Conservation (phyloP, 176 grass and related monocot species). For the Raddia guianensis region DNA sequence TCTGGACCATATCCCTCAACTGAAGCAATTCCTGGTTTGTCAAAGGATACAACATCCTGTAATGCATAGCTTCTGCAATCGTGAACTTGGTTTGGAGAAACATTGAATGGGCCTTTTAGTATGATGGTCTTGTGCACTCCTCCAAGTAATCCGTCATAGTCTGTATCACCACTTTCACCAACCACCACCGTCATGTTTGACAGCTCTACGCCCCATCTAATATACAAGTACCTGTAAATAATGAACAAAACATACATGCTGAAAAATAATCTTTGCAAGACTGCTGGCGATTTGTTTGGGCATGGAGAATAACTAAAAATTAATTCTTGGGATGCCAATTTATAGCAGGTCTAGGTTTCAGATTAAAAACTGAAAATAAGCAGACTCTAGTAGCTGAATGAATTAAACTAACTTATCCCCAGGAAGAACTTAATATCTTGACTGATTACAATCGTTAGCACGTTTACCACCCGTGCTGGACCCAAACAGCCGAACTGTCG, state of each 20-base stretch:
- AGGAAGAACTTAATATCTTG: too few species aligned
- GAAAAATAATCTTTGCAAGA: neutral
- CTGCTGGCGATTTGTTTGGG: too few species aligned
- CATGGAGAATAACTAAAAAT: too few species aligned
- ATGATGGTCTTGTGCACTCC: conserved; percentile 76
- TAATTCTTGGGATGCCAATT: too few species aligned
- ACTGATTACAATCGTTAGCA: too few species aligned
- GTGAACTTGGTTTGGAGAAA: conserved; percentile 57
- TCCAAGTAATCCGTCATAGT: conserved; percentile 80
- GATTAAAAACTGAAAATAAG: too few species aligned
- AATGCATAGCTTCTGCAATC: conserved; percentile 60
- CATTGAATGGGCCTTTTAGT: conserved; percentile 73
- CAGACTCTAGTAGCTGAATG: too few species aligned
- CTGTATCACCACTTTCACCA: conserved; percentile 81
- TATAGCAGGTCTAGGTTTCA: too few species aligned
- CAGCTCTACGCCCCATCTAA: conserved; percentile 68
- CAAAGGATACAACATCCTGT: conserved; percentile 69
- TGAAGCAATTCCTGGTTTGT: conserved; percentile 67
- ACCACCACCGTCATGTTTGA: conserved; percentile 77
- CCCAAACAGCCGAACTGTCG: too few species aligned
- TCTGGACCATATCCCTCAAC: conserved; percentile 50
- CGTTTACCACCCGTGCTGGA: too few species aligned
- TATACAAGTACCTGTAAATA: conserved; percentile 72
- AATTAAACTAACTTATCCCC: too few species aligned
- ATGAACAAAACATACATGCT: conserved; percentile 30